These are phyloP conservation scores for Aspergillus sp. DNA, from an alignment of 2,329 filamentous ascomycete genomes.

Conservation along the genomic window DNA sequence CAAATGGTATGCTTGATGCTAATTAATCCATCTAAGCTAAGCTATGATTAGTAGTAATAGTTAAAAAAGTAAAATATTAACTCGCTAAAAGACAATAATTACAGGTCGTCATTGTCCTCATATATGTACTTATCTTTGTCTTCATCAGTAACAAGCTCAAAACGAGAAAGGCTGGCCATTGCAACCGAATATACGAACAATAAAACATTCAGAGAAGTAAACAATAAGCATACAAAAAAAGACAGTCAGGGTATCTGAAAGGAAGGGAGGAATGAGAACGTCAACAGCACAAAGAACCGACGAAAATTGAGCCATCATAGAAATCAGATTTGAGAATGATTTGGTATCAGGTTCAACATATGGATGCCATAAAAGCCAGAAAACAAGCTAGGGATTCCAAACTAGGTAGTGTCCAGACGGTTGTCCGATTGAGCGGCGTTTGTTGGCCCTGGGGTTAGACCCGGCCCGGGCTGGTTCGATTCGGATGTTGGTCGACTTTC, in stretches of 20 bases:
- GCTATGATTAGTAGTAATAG: too few species aligned
- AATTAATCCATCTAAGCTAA: not conserved
- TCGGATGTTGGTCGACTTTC: conserved; percentile 38
- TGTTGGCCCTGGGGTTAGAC: conserved; percentile 24
- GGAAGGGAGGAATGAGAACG: conserved; percentile 14
- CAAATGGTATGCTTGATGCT: not conserved
- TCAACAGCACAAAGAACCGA: conserved; percentile 17
- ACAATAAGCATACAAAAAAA: conserved; percentile 15
- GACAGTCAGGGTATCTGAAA: conserved; percentile 26
- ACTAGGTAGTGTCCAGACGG: not conserved
- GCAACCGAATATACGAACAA: not conserved
- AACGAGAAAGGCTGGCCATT: not conserved
- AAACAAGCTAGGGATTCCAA: not conserved
- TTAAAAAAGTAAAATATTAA: not conserved
- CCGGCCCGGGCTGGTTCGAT: conserved; percentile 24
- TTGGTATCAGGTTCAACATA: conserved; percentile 10
- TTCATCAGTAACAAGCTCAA: conserved; percentile 7
- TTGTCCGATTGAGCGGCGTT: not conserved
- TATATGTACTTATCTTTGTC: conserved; percentile 4
- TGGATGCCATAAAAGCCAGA: not conserved
- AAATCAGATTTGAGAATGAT: conserved; percentile 1
- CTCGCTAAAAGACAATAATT: not conserved
- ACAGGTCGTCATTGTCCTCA: not conserved
- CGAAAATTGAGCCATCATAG: not conserved
- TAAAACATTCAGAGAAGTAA: not conserved